Base-by-base conservation (phyloP, 2,329 filamentous ascomycete species). In the Fusarium anthophilum region DNA sequence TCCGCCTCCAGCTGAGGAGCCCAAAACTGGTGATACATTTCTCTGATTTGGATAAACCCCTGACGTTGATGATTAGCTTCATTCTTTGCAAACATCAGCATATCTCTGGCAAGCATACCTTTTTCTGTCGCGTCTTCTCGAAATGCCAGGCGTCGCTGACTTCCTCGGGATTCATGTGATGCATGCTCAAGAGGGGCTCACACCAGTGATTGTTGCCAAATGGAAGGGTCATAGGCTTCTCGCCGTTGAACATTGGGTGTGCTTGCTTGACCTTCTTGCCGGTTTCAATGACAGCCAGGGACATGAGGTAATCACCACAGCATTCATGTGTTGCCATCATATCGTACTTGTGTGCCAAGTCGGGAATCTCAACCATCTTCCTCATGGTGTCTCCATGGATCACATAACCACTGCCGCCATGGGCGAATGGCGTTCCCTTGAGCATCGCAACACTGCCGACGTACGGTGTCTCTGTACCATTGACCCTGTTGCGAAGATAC, bases 361-460 rank as follows among this genome's bases (percentile, higher is more conserved):
- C 82, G 0, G 82, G 82, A 41, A 86, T 82, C 32, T 83, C 81
- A 8, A 87, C 83, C 53, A 89, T 82, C 59, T 83, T 82, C 72
- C 85, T 82, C 77, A 91, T 81, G 8, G 89, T 85, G 3, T 83
- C 85, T 6, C 87, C 84, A 22, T 87, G 88, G n/a, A 90, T 78
- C 63, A 87, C 81, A 76, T 88, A 89, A n/a, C 89, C 89, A 41
- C 86, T 89, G 7, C 89, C 88, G 17, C 89, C 88, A 74, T 91
- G 88, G 20, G 86, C 88, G 73, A 90, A 90, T 4, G 84, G 80
- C 58, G 83, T 82, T 30, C 79, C 82, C 37, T 81, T 80, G 57
- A 87, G 80, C 63, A 84, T 86, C 56, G 87, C 86, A 32, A 85
- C 83, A 56, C 87, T 88, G 28, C 88, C 88, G 17, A 89, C 78